Evolutionary conservation across 768 basidiomycete genomes (phyloP).

Genomic region (Tricholoma terreum): DNA sequence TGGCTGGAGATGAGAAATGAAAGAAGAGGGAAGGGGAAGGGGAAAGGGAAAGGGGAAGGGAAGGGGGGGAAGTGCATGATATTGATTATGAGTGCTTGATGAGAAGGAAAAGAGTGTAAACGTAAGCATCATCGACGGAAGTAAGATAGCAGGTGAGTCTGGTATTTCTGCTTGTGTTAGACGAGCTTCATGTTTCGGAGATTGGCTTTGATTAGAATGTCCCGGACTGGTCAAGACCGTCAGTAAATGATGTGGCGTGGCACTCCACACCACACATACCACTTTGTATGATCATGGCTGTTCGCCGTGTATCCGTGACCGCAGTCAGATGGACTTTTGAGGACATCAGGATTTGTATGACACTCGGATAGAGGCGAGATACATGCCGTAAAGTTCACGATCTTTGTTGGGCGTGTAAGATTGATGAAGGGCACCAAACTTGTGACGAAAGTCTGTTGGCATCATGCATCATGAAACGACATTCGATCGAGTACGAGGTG

Average conservation of each 20-base stretch:
- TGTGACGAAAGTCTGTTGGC: constrained; percentile 63
- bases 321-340: constrained; percentile 70
- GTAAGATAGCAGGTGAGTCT: not conserved
- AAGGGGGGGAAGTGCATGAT: not conserved
- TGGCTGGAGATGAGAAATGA: not conserved
- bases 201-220: constrained; percentile 67
- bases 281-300: constrained; percentile 67
- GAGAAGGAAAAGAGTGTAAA: not conserved
- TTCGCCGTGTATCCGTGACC: constrained; percentile 77
- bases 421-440: constrained; percentile 70
- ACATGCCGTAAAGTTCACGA: constrained; percentile 70
- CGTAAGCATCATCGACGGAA: constrained; percentile 5
- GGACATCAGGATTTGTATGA: constrained; percentile 1
- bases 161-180: constrained; percentile 16
- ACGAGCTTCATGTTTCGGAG: constrained; percentile 58
- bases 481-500: not conserved
- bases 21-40: too few relatives aligned
- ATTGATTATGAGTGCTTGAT: not conserved
- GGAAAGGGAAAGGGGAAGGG: not conserved
- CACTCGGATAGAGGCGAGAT: not conserved
- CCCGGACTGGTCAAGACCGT: constrained; percentile 46
- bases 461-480: constrained; percentile 6
- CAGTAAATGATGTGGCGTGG: not conserved
- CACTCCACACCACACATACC: constrained; percentile 45
- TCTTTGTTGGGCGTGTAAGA: constrained; percentile 64